Base-by-base conservation (phyloP, 208 protist genomes). In the Wallacemonas sp. region DNA sequence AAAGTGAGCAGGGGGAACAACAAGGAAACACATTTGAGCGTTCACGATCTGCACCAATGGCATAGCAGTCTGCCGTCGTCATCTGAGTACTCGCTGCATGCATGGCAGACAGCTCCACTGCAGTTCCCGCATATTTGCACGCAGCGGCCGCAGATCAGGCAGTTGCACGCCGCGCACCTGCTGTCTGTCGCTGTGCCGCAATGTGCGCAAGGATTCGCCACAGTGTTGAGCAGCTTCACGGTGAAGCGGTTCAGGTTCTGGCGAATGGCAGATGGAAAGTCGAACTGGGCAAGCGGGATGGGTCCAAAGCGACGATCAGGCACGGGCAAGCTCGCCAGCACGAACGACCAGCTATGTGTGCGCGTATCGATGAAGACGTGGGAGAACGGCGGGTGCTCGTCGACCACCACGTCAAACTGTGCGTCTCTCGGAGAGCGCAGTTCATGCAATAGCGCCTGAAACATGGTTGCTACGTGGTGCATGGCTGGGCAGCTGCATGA, bases 21-120 rank as follows among this genome's bases (percentile, higher is more conserved):
- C n/a, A n/a, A n/a, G 36, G 36, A 41, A 41, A 14, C 36, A 41
- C 7, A 41, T 41, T 41, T 7, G 0, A 41, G 14, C 36, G 36
- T 46, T 98, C 84, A 57, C 91, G 69, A 8, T 89, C 62, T 31
- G 79, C 71, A 55, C 96, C 64, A 31, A 94, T 87, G 70, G 89
- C 93, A 45, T 65, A 75, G 61, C 79, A 82, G 68, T 74, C 64
- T 41, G 84, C 80, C 69, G 90, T 89, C 38, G 92, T 80, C 38
- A 92, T 80, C n/a, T 84, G 82, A 57, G 65, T 86, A 59, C 10
- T 59, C 41, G 63, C 79, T 77, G 70, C 82, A 89, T 18, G 79
- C 76, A 12, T 46, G 74, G 61, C 82, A 89, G 14, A 76, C 55
- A 18, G 5, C 54, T 14, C 65, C 46, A 29, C 23, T 39, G 54